Evolutionary conservation across 805 yeast species (phyloP).

Genomic region (Wickerhamomyces rabaulensis): DNA sequence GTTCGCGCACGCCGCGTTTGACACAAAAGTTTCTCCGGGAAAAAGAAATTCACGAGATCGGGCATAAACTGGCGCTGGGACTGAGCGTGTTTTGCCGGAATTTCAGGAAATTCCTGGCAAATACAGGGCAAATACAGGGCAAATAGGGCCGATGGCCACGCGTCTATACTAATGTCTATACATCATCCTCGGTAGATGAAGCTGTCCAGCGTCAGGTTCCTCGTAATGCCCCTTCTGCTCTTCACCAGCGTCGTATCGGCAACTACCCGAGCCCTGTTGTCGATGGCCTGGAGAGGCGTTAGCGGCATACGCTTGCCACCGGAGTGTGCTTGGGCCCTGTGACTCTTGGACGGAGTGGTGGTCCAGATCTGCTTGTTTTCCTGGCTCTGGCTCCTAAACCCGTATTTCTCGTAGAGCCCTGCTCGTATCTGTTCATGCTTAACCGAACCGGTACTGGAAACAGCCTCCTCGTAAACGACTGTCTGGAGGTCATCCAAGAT

Average conservation of each 20-base stretch:
- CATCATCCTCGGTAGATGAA: constrained; percentile 15
- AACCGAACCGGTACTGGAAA: not conserved
- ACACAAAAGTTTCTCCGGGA: constrained; percentile 1
- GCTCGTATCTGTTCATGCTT: not conserved
- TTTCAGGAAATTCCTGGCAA: no score
- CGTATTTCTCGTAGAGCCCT: constrained; percentile 13
- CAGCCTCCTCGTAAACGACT: not conserved
- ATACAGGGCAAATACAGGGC: no score
- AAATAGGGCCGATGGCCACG: no score
- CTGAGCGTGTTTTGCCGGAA: no score
- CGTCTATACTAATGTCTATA: no score
- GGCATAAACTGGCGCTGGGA: no score
- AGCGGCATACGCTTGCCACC: not conserved
- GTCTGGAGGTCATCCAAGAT: not conserved
- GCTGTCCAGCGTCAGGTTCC: constrained; percentile 15
- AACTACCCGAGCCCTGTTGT: not conserved
- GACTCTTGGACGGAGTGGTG: not conserved
- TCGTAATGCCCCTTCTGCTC: constrained; percentile 5
- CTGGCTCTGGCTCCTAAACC: constrained; percentile 4
- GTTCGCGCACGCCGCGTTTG: not conserved
- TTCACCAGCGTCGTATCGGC: constrained; percentile 2
- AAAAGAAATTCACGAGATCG: not conserved
- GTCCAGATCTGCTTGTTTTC: not conserved
- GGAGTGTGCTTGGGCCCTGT: not conserved
- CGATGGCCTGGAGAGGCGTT: not conserved